Percentiles rank a stretch among this genome's conserved stretches.
phyloP scores from a whole-genome alignment of 2,329 filamentous ascomycete species.

The Diplodia seriata region DNA sequence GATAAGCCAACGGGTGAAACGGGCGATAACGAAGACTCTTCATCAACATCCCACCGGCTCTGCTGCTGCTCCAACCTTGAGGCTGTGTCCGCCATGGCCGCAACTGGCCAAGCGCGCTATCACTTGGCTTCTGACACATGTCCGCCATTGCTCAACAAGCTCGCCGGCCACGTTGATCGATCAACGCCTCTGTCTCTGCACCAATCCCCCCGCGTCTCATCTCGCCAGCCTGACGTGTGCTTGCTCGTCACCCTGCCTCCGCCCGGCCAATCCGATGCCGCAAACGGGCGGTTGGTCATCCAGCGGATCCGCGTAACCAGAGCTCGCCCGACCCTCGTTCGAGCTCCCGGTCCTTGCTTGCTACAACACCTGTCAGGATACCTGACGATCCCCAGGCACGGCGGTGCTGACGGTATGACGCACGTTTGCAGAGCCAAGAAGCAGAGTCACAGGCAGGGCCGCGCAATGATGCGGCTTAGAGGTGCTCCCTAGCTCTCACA shows the following conservation, averaged over 20 bases:
- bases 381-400: slow-evolving; percentile 8
- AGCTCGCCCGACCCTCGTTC: not conserved
- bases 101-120: not conserved
- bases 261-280: not conserved
- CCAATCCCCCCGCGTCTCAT: slow-evolving; percentile 1
- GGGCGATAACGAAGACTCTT: not conserved
- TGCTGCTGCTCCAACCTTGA: not conserved
- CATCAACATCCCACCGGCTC: slow-evolving; percentile 16
- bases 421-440: slow-evolving; percentile 21
- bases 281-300: not conserved
- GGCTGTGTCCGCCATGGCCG: not conserved
- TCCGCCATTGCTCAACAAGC: slow-evolving; percentile 24
- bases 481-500: not conserved
- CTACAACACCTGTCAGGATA: slow-evolving; percentile 14
- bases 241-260: slow-evolving; percentile 10
- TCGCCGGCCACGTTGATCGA: slow-evolving; percentile 19
- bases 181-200: slow-evolving; percentile 14
- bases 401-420: slow-evolving; percentile 22
- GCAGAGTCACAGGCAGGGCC: slow-evolving; percentile 11
- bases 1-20: not conserved
- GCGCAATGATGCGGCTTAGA: slow-evolving; percentile 30
- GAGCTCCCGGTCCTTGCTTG: too few relatives aligned
- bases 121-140: slow-evolving; percentile 30
- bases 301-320: not conserved
- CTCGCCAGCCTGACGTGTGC: slow-evolving; percentile 16